Evolutionary conservation across 1,139 yeast species (phyloP).

Genomic region (Hansenula sp.): DNA sequence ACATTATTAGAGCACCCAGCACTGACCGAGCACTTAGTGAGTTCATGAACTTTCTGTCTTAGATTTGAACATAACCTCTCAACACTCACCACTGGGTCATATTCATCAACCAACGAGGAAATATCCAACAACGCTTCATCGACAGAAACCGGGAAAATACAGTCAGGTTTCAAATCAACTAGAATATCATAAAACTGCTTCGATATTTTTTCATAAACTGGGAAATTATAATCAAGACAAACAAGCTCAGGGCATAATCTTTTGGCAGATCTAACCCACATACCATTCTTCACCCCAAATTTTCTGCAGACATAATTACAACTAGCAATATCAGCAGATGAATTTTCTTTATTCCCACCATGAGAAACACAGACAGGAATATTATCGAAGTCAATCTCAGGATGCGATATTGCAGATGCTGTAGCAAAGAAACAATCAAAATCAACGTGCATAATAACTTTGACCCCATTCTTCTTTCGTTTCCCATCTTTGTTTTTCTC

Average conservation of each 20-base stretch:
- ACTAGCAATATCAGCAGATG: constrained; percentile 77
- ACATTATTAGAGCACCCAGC: constrained; percentile 74
- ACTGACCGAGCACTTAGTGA: constrained; percentile 69
- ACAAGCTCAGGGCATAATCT: constrained; percentile 61
- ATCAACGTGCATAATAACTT: constrained; percentile 71
- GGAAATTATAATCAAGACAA: constrained; percentile 70
- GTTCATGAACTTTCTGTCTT: constrained; percentile 38
- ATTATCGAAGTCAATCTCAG: constrained; percentile 48
- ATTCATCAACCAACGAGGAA: constrained; percentile 30
- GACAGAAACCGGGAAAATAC: constrained; percentile 79
- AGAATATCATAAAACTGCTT: constrained; percentile 48
- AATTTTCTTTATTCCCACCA: constrained; percentile 48
- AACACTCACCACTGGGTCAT: constrained; percentile 9
- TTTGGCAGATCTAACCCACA: constrained; percentile 77
- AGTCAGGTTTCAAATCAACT: constrained; percentile 40
- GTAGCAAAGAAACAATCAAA: constrained; percentile 94
- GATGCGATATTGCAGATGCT: constrained; percentile 62
- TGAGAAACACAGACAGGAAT: constrained; percentile 85
- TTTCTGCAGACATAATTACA: constrained; percentile 84
- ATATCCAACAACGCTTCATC: constrained; percentile 87
- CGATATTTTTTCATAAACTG: constrained; percentile 61
- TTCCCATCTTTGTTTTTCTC: not conserved
- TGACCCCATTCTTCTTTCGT: constrained; percentile 4
- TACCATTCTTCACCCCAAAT: constrained; percentile 76
- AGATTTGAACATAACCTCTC: constrained; percentile 27